Evolutionary conservation across 2,329 filamentous ascomycete species (phyloP).

Genomic region (Aspergillus sp.): DNA sequence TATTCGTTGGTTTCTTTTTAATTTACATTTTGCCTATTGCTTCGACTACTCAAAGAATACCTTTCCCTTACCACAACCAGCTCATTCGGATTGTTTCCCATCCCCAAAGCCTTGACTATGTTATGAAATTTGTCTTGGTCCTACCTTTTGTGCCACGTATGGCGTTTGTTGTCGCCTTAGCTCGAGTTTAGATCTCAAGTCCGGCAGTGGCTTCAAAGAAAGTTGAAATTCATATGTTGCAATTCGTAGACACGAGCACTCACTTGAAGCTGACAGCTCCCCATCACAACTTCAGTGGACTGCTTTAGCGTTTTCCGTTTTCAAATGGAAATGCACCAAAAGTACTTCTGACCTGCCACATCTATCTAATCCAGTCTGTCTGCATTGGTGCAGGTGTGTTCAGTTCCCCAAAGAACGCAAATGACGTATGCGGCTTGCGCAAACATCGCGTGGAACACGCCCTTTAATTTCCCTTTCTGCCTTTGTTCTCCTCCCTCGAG

Average conservation of each 20-base stretch:
- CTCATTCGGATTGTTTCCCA: conserved; percentile 16
- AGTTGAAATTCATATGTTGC: conserved; percentile 18
- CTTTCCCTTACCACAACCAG: conserved; percentile 23
- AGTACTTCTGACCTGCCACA: not conserved
- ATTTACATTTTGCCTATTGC: conserved; percentile 26
- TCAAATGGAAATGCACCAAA: no score
- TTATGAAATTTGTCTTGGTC: conserved; percentile 21
- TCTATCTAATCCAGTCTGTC: not conserved
- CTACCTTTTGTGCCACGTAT: conserved; percentile 20
- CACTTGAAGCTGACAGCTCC: no score
- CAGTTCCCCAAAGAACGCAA: conserved; percentile 5
- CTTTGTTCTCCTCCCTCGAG: not conserved
- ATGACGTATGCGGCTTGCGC: conserved; percentile 23
- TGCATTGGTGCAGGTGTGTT: not conserved
- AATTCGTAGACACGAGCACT: not conserved
- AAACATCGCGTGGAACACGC: not conserved
- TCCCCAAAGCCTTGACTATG: conserved; percentile 19
- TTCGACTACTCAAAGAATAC: conserved; percentile 29
- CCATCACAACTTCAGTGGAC: no score
- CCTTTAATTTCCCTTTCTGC: not conserved
- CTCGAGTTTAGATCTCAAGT: conserved; percentile 27
- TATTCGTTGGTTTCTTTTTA: conserved; percentile 22
- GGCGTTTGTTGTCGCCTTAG: conserved; percentile 25
- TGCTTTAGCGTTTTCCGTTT: not conserved
- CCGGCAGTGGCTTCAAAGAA: conserved; percentile 25